Evolutionary conservation across 768 basidiomycete genomes (phyloP), one percentile per base, ranked within the genome.

Genomic region (Phaffia australis): DNA sequence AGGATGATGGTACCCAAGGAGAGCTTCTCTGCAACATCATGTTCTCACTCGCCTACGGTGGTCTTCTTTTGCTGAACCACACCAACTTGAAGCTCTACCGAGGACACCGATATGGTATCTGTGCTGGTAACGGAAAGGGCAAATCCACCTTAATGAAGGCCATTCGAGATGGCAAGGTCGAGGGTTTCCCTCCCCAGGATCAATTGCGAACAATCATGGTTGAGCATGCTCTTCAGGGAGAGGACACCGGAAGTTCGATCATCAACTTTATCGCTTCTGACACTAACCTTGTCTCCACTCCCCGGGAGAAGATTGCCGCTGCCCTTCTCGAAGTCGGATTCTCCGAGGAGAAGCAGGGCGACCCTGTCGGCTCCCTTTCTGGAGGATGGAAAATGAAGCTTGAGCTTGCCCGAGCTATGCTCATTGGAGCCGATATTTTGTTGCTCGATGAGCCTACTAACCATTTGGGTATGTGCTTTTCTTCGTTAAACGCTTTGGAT

Each of bases 331-430:
- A 88, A 72, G 92, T 97, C 61, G 94, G 94, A 60, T 97, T 98
- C 75, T 87, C 91, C 73, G 88, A 88, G 71, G 81, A 79, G 56
- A 82, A 89, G 66, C 93, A 97, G 78, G 78, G 82, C 50, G 88
- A 94, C 72, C 79, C 83, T 60, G 92, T 97, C 68, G 90, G 87
- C 57, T 86, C 88, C 51, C 80, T 97, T 69, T 95, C 92, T 18
- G 94, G 94, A 73, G 93, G 94, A 52, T 98, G 93, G 93, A 98
- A 98, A 80, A 97, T 98, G 93, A 95, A 95, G 77, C 83, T 97
- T 62, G 93, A 97, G 75, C 82, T 98, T 50, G 91, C 90, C 9
- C 81, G 93, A 71, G 94, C 93, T 16, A 98, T 98, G 91, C 79
- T 97, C 60, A 93, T 94, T 79, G 91, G 93, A 72, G 93, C 79